Conservation (phyloP, 352 stramenopile species). For the Lagenidium giganteum region DNA sequence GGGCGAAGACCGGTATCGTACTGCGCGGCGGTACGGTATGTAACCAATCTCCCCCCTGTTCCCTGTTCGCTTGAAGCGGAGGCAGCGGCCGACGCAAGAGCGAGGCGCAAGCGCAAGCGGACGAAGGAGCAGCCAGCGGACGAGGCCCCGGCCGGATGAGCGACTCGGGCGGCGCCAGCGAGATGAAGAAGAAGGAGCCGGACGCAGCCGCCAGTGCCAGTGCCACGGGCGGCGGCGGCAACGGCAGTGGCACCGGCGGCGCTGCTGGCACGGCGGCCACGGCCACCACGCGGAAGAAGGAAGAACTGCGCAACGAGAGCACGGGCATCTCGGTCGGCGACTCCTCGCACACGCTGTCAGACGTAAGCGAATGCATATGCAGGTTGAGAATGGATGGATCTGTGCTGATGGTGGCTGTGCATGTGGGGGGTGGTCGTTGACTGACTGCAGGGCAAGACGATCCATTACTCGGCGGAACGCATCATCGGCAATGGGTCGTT, state of each 20-base stretch:
- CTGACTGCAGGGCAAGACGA: constrained; percentile 68
- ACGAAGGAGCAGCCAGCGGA: too few species aligned
- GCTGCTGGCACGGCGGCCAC: constrained; percentile 32
- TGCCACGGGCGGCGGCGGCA: constrained; percentile 2
- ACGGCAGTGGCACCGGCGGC: constrained; percentile 17
- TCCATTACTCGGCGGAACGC: constrained; percentile 95
- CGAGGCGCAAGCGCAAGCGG: too few species aligned
- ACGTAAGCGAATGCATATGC: constrained; percentile 37
- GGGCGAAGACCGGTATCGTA: too few species aligned
- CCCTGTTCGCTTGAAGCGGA: too few species aligned
- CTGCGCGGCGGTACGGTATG: too few species aligned
- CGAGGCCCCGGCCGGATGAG: too few species aligned
- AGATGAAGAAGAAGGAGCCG: too few species aligned
- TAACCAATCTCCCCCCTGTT: too few species aligned
- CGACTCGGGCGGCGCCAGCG: neutral
- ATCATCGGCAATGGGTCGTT: constrained; percentile 99
- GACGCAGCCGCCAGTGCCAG: too few species aligned
- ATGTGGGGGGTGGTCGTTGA: neutral
- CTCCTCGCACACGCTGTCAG: constrained; percentile 73
- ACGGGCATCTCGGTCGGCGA: constrained; percentile 79
- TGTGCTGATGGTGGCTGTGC: constrained; percentile 4
- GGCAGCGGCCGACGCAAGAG: too few species aligned
- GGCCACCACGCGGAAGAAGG: constrained; percentile 55
- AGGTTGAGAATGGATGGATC: constrained; percentile 1
- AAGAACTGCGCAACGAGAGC: constrained; percentile 81